Conservation (phyloP, 2,329 filamentous ascomycete genomes). For the Neurospora sp. region DNA sequence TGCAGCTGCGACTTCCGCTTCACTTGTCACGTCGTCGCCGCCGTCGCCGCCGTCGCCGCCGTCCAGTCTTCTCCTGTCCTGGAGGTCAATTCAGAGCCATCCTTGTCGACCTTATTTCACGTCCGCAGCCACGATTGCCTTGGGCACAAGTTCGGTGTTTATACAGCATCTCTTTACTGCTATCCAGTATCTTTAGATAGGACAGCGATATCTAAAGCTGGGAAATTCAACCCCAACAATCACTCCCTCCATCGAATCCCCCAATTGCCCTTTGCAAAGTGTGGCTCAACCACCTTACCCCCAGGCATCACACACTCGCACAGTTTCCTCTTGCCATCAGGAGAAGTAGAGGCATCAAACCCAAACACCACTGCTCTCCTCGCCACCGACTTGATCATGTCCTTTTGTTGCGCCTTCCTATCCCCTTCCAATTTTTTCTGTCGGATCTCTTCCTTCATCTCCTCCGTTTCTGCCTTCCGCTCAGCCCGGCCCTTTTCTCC, state of each 20-base stretch:
- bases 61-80: background rate
- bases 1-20: background rate
- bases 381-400: conserved; percentile 53
- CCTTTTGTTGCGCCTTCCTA: conserved; percentile 33
- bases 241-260: conserved; percentile 44
- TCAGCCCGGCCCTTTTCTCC: conserved; percentile 42
- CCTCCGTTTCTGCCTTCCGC: conserved; percentile 29
- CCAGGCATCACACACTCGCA: conserved; percentile 48
- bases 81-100: too few relatives aligned
- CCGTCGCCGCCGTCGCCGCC: too few relatives aligned
- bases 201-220: too few relatives aligned
- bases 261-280: conserved; percentile 53
- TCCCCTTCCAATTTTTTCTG: conserved; percentile 39
- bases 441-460: conserved; percentile 41
- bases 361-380: conserved; percentile 50
- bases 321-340: conserved; percentile 25
- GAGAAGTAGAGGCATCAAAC: conserved; percentile 19
- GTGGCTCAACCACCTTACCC: conserved; percentile 46
- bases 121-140: background rate
- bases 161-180: too few relatives aligned
- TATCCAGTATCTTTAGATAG: too few relatives aligned
- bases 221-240: background rate
- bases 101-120: background rate
- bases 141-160: too few relatives aligned
- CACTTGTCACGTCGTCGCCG: background rate